Conservation (phyloP, 129 eudicot genomes). For the Deinandra increscens region DNA sequence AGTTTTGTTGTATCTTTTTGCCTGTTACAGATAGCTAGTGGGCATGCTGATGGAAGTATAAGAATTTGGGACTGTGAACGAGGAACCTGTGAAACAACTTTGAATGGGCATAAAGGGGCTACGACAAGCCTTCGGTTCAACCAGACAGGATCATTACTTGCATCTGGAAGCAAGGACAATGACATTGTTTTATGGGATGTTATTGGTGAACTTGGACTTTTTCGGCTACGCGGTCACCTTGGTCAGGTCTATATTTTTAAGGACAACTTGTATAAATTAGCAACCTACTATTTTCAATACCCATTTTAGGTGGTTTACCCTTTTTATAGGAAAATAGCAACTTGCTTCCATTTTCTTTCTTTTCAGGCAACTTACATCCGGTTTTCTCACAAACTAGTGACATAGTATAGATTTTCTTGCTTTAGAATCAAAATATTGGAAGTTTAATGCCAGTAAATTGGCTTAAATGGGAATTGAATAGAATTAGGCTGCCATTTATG, state of each 20-base stretch:
- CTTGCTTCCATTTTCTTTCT: not conserved
- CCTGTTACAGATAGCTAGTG: constrained; percentile 70
- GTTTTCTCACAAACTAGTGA: not conserved
- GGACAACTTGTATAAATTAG: not conserved
- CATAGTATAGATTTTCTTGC: not conserved
- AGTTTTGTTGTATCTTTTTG: not conserved
- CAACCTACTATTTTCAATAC: not conserved
- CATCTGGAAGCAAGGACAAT: constrained; percentile 95
- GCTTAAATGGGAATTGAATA: not conserved
- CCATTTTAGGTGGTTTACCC: not conserved
- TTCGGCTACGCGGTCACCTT: constrained; percentile 94
- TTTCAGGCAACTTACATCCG: not conserved
- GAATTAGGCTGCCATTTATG: not conserved
- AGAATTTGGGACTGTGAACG: constrained; percentile 85
- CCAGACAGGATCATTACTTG: constrained; percentile 84
- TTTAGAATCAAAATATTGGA: not conserved
- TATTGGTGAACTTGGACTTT: constrained; percentile 83
- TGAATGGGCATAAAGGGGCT: constrained; percentile 97
- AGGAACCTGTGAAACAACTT: constrained; percentile 84
- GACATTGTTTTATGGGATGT: constrained; percentile 98
- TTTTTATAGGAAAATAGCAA: not conserved
- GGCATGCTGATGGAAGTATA: constrained; percentile 96
- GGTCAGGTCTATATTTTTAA: constrained; percentile 62
- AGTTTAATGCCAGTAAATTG: not conserved
- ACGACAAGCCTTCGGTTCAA: constrained; percentile 64